A percentile compares a stretch with the other conserved stretches of the same genome.
Conservation (phyloP, 202 grass and related monocot species). For the Setaria italica region DNA sequence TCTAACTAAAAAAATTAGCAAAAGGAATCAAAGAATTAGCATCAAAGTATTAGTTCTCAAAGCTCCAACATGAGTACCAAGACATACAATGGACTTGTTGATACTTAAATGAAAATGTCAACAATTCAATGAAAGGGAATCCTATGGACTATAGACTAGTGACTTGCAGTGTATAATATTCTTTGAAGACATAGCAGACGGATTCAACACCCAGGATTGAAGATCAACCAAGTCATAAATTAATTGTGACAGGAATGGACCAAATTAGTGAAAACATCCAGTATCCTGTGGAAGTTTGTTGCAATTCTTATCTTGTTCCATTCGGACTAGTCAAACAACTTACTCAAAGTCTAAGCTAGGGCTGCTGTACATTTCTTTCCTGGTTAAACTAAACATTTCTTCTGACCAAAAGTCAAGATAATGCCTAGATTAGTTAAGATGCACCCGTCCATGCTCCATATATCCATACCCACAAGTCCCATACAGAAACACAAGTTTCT, state of each 20-base stretch:
- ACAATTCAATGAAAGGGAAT: not conserved
- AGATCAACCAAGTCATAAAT: not conserved
- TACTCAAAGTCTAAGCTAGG: not conserved
- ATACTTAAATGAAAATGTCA: not conserved
- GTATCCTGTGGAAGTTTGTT: not conserved
- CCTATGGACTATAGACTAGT: not conserved
- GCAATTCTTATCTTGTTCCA: not conserved
- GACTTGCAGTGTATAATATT: not conserved
- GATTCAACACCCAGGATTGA: not conserved
- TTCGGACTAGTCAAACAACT: constrained; percentile 10
- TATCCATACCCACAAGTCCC: constrained; percentile 18
- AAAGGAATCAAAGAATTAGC: not conserved
- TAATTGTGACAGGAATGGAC: not conserved
- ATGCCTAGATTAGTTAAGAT: constrained; percentile 29
- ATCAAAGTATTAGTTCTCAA: not conserved
- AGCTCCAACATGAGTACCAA: not conserved
- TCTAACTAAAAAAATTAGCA: not conserved
- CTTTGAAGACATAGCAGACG: not conserved
- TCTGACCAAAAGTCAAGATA: not conserved
- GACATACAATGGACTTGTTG: not conserved
- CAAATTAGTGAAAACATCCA: not conserved
- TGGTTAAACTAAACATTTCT: constrained; percentile 6
- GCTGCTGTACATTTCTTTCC: not conserved
- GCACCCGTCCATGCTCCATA: not conserved
- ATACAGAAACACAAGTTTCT: constrained; percentile 7